Percentiles rank a stretch among this genome's conserved stretches.
These are phyloP conservation scores for Hypoxylon sp. DNA, from an alignment of 2,329 filamentous ascomycete species.

Conservation along the genomic window DNA sequence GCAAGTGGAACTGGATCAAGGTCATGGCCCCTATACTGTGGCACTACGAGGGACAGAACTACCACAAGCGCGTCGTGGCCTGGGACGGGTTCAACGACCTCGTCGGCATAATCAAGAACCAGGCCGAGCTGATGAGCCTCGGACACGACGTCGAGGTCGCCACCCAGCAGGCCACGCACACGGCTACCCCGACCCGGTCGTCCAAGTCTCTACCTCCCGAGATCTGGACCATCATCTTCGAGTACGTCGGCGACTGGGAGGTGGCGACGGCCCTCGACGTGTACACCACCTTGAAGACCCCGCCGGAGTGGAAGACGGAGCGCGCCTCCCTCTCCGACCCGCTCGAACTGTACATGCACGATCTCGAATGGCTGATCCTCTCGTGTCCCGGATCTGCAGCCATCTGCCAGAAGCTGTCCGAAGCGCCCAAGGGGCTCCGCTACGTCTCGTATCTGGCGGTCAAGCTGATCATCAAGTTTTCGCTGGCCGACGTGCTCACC, in stretches of 20 bases:
- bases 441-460: constrained; percentile 82
- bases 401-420: constrained; percentile 76
- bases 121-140: constrained; percentile 76
- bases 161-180: constrained; percentile 52
- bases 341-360: constrained; percentile 75
- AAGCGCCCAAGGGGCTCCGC: constrained; percentile 73
- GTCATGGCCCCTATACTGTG: constrained; percentile 83
- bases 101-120: constrained; percentile 77
- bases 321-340: constrained; percentile 59
- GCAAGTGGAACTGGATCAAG: constrained; percentile 87
- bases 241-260: constrained; percentile 89
- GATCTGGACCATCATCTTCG: constrained; percentile 88
- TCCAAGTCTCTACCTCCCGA: constrained; percentile 74
- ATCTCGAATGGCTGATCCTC: constrained; percentile 86
- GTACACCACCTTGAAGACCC: constrained; percentile 78
- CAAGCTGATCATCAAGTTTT: constrained; percentile 91
- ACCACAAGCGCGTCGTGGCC: constrained; percentile 61
- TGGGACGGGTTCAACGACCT: constrained; percentile 75
- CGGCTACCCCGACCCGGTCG: constrained; percentile 48
- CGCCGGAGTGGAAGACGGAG: constrained; percentile 54
- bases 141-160: constrained; percentile 73
- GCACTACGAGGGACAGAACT: constrained; percentile 68
- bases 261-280: constrained; percentile 81
- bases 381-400: constrained; percentile 69
- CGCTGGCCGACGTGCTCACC: constrained; percentile 77